These are phyloP conservation scores for Falciphora oryzae DNA, from an alignment of 2,329 filamentous ascomycete species.

Conservation along the genomic window DNA sequence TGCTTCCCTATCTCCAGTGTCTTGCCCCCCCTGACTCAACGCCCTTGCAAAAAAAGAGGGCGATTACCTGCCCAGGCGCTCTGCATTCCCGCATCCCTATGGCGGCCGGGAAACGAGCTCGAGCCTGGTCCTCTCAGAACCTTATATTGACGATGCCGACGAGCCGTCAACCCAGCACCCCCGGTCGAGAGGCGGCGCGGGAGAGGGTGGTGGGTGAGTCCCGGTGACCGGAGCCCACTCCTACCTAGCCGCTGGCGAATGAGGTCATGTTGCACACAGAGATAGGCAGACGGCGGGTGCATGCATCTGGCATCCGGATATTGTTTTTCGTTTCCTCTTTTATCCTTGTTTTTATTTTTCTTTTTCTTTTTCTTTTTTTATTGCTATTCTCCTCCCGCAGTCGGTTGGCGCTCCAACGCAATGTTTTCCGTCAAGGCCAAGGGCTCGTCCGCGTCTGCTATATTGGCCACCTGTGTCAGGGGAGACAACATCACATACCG, in stretches of 20 bases:
- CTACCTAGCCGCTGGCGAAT: not conserved
- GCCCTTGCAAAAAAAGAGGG: not conserved
- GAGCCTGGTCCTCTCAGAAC: not conserved
- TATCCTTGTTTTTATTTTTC: too few relatives aligned
- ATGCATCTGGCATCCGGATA: not conserved
- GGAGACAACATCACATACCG: not conserved
- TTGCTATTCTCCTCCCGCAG: not conserved
- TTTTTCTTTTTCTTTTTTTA: conserved; percentile 20
- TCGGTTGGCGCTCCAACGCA: not conserved
- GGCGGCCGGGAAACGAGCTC: not conserved
- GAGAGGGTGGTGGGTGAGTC: not conserved
- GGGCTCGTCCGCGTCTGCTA: not conserved
- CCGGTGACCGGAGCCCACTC: not conserved
- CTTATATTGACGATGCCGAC: not conserved
- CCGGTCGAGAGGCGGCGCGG: too few relatives aligned
- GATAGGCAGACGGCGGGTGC: not conserved
- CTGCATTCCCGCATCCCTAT: not conserved
- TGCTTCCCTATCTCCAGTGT: not conserved
- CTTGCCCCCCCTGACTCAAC: not conserved
- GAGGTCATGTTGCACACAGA: not conserved
- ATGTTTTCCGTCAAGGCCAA: not conserved
- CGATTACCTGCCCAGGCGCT: too few relatives aligned
- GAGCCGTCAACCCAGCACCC: not conserved
- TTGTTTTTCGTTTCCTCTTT: not conserved
- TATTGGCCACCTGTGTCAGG: not conserved